These are phyloP conservation scores for Cyberlindnera subsufficiens DNA, from an alignment of 805 yeast species.

Conservation along the genomic window DNA sequence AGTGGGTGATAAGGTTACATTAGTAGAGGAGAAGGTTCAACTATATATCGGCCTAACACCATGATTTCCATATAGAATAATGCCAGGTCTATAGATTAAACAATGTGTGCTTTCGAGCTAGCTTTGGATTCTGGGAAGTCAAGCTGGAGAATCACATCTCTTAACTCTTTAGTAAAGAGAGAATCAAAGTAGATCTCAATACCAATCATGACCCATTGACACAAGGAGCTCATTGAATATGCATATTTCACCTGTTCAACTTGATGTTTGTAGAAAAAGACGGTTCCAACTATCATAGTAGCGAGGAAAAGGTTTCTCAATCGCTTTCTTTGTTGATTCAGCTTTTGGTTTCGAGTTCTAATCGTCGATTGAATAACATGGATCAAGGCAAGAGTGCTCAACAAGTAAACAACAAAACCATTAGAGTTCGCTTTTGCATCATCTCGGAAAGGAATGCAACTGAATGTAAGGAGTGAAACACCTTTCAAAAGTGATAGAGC, in stretches of 20 bases:
- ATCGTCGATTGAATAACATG: background rate
- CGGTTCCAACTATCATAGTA: background rate
- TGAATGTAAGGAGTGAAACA: background rate
- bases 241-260: background rate
- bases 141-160: background rate
- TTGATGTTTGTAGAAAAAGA: conserved; percentile 1
- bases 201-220: background rate
- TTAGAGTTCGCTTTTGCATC: background rate
- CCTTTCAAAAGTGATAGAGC: background rate
- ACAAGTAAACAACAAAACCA: background rate
- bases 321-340: background rate
- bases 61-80: background rate
- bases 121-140: background rate
- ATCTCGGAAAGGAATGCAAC: background rate
- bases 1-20: conserved; percentile 14
- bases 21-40: conserved; percentile 10
- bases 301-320: background rate
- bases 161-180: background rate
- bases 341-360: background rate
- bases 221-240: background rate
- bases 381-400: background rate
- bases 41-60: background rate
- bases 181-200: background rate
- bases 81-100: background rate
- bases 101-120: background rate